Conservation (phyloP, 192 early-diverging fungal genomes). For the Linnemannia schmuckeri region DNA sequence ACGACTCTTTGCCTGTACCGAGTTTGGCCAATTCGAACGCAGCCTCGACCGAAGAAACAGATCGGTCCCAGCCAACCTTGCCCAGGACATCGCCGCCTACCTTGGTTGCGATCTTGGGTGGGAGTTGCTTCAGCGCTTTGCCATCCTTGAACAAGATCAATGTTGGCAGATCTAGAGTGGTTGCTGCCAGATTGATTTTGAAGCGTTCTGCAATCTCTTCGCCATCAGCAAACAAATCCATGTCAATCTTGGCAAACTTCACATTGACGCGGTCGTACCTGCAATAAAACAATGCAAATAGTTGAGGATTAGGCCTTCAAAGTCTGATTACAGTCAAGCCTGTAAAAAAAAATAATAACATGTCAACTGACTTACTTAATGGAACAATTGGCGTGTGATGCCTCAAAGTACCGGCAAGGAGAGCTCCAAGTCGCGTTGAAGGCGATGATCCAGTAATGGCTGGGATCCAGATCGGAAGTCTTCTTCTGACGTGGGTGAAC, state of each 20-base stretch:
- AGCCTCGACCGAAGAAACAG: slow-evolving; percentile 33
- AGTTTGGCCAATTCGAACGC: slow-evolving; percentile 47
- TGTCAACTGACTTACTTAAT: slow-evolving; percentile 46
- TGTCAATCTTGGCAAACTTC: slow-evolving; percentile 65
- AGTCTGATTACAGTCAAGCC: slow-evolving; percentile 23
- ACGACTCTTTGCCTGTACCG: slow-evolving; percentile 55
- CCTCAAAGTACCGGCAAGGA: slow-evolving; percentile 66
- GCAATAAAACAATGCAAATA: neutral
- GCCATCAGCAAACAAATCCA: slow-evolving; percentile 60
- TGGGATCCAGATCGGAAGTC: slow-evolving; percentile 21
- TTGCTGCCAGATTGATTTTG: slow-evolving; percentile 61
- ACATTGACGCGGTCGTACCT: slow-evolving; percentile 51
- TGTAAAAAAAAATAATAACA: slow-evolving; percentile 4
- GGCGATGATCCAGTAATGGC: slow-evolving; percentile 68
- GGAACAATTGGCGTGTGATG: slow-evolving; percentile 61
- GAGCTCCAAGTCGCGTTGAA: slow-evolving; percentile 67
- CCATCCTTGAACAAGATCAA: slow-evolving; percentile 67
- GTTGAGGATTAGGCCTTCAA: neutral
- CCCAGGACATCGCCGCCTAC: slow-evolving; percentile 46
- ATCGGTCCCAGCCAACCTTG: slow-evolving; percentile 56
- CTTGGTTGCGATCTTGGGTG: slow-evolving; percentile 52
- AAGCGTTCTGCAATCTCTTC: slow-evolving; percentile 58
- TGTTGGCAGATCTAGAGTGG: slow-evolving; percentile 67
- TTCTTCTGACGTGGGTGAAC: neutral
- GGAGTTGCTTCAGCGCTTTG: slow-evolving; percentile 58